Evolutionary conservation across 495 filamentous ascomycete species (phyloP), one percentile per base, ranked within the genome.

Genomic region (Neurospora sp.): DNA sequence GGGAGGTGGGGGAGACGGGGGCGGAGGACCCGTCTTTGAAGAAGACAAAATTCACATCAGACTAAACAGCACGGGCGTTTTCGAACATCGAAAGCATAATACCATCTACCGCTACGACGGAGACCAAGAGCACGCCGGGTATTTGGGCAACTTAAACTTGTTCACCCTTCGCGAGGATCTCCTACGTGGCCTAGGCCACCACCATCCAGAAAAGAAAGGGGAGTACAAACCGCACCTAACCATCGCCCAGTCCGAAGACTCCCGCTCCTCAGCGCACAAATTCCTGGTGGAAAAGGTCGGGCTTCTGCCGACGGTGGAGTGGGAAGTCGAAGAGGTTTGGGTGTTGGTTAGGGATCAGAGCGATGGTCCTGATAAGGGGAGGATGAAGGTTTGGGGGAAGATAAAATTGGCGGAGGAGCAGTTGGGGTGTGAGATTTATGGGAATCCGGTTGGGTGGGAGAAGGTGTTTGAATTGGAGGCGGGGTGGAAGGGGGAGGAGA

Each of bases 181-280:
- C 31, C 31, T 35, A 3, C 31, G 31, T 5, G 31, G 0, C 31
- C 31, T 35, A 35, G 31, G 31, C 3, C 75, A 73, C 2, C 37
- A 70, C 27, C 27, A 2, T 31, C 9, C 3, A 44, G n/a, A 27
- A 27, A 27, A 27, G 27, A 27, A 27, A 27, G 27, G 27, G 27
- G 41, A 66, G 20, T 80, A 75, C 66, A 78, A 76, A 59, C 79
- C 82, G 78, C 87, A 89, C 74, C 73, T 90, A 77, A 89, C 86
- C 1, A 72, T 90, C 68, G 88, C 84, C 1, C 87, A 89, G 71
- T 87, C 80, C 8, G 82, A 85, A 42, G 82, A 82, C 20, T 40
- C 77, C 8, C 27, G 70, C n/a, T 73, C 75, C 0, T 73, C 78
- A 3, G 68, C 78, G 35, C 83, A 86, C 69, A 78, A 81, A 18